Percentiles rank a stretch among this genome's conserved stretches.
Conservation (phyloP, 179 eudicot species). For the Pouteria campechiana region DNA sequence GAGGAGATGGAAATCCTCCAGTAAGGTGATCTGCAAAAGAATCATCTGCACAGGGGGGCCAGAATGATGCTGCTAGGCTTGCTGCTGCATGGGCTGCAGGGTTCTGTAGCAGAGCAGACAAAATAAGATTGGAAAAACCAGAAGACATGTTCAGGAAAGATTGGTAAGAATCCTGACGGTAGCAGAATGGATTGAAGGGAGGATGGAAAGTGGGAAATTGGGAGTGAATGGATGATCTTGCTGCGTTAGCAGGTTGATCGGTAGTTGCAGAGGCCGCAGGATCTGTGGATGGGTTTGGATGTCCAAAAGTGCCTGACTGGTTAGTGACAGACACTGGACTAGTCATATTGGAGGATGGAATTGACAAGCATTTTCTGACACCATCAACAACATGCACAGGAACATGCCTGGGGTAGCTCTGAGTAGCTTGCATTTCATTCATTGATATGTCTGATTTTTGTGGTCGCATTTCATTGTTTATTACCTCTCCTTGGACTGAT, state of each 20-base stretch:
- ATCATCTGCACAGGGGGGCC: conserved; percentile 54
- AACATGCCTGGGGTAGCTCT: conserved; percentile 60
- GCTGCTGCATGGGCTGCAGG: conserved; percentile 97
- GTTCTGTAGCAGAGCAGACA: conserved; percentile 74
- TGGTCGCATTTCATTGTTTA: conserved; percentile 11
- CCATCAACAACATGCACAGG: conserved; percentile 83
- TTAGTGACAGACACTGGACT: conserved; percentile 36
- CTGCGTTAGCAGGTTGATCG: conserved; percentile 33
- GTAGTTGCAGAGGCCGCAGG: conserved; percentile 38
- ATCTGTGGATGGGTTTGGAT: conserved; percentile 27
- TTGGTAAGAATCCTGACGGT: conserved; percentile 41
- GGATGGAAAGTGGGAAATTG: conserved; percentile 43
- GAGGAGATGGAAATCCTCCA: conserved; percentile 36
- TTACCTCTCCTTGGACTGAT: conserved; percentile 7
- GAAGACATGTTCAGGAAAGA: conserved; percentile 57
- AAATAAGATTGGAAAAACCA: conserved; percentile 60
- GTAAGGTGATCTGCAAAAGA: conserved; percentile 22
- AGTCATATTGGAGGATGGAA: conserved; percentile 38
- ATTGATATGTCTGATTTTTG: conserved; percentile 13
- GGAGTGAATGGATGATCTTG: conserved; percentile 35
- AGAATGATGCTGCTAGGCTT: conserved; percentile 70
- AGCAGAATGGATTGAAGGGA: conserved; percentile 29
- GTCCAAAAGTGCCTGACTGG: conserved; percentile 28
- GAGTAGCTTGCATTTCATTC: conserved; percentile 31
- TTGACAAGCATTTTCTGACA: no score